Base-by-base conservation (phyloP, 176 grass and related monocot species). In the Saccharum officinarum region DNA sequence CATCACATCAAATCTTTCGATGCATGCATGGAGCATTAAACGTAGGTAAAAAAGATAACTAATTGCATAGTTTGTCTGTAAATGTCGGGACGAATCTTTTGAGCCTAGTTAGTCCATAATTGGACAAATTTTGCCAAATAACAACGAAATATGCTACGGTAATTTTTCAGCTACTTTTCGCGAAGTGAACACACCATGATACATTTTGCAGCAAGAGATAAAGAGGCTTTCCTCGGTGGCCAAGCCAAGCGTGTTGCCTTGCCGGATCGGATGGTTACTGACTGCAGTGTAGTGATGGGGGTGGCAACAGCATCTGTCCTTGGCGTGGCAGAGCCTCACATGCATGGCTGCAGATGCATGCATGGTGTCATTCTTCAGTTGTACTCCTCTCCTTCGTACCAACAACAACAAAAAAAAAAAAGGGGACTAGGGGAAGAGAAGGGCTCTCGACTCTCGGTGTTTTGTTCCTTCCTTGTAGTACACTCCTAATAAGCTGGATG, bases 311-410 rank as follows among this genome's bases (percentile, higher is more conserved):
- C 71, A 54, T 44, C 71, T 74, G 85, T 93, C 88, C 88, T 90
- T 83, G 80, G 10, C 23, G 30, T 88, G 88, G 68, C 88, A 90
- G 91, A 76, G 71, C 30, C 41, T 90, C 92, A 91, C 87, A 87
- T 89, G 87, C 88, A 85, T 93, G 91, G 34, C 31, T 59, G 34
- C 34, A 36, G 54, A 1, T 15, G 63, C 64, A 54, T 75, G 81
- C 80, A 45, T 81, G 68, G 42, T 45, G 6, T 38, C 46, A 79
- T 70, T 80, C 23, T 63, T 63, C n/a, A 30, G 61, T 30, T 64
- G 25, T 63, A 60, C 55, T 57, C 6, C 6, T 55, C 10, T 12
- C 11, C 3, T 45, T 45, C 0, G 3, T 47, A 57, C 2, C 52
- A 20, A 8, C 7, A 57, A 1, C 52, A 79, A n/a, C 25, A 44